Evolutionary conservation across 495 filamentous ascomycete species (phyloP).

Genomic region (Annulohypoxylon maeteangense): DNA sequence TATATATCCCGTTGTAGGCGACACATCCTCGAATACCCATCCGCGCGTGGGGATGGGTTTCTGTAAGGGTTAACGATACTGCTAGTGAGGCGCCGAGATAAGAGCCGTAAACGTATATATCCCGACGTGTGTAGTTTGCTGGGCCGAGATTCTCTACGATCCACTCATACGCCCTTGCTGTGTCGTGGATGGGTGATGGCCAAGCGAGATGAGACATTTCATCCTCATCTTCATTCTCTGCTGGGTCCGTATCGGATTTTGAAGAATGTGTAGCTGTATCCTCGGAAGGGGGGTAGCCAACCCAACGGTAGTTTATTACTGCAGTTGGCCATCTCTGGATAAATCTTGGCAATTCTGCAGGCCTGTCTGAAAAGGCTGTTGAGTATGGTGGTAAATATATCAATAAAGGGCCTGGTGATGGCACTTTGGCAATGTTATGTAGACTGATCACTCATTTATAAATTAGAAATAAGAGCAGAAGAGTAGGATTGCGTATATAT

Average conservation of each 20-base stretch:
- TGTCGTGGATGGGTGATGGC: conserved; percentile 63
- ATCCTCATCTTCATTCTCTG: conserved; percentile 28
- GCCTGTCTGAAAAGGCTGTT: conserved; percentile 18
- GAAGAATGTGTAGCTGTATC: conserved; percentile 6
- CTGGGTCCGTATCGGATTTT: background rate
- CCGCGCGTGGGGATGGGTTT: conserved; percentile 47
- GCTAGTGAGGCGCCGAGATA: conserved; percentile 62
- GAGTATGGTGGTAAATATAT: conserved; percentile 53
- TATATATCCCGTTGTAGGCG: conserved; percentile 62
- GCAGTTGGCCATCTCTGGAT: conserved; percentile 47
- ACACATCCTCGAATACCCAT: conserved; percentile 59
- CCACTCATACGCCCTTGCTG: conserved; percentile 58
- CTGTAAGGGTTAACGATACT: conserved; percentile 60
- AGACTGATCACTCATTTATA: conserved; percentile 35
- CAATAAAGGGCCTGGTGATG: conserved; percentile 44
- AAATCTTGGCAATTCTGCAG: conserved; percentile 47
- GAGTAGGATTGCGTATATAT: background rate
- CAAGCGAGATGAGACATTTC: conserved; percentile 45
- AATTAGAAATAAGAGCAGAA: background rate
- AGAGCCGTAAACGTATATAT: conserved; percentile 61
- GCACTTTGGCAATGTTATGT: conserved; percentile 47
- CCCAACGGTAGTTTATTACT: conserved; percentile 58
- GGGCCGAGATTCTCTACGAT: conserved; percentile 51
- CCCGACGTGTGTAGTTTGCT: conserved; percentile 37
- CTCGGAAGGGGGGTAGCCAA: conserved; percentile 18